A percentile compares a stretch with the other conserved stretches of the same genome.
phyloP scores from a whole-genome alignment of 208 protist genomes.

The Wallacemonas sp. region DNA sequence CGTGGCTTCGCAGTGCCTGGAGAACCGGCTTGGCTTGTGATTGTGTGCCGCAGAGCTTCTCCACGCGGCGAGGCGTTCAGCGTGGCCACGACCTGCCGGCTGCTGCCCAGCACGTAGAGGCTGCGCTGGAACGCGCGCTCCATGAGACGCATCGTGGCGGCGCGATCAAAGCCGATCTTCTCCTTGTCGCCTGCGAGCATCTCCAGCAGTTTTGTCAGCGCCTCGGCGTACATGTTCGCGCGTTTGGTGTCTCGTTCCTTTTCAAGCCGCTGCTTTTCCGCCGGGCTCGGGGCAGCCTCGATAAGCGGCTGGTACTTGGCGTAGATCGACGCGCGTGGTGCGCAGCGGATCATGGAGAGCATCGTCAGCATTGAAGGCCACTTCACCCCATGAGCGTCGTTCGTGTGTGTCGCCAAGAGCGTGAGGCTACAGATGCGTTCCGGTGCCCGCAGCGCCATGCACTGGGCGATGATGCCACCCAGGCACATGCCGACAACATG shows the following conservation, averaged over 20 bases:
- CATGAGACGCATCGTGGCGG: conserved; percentile 22
- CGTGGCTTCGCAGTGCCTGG: background rate
- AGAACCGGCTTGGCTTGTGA: conserved; percentile 16
- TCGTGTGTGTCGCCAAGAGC: conserved; percentile 48
- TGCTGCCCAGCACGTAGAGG: conserved; percentile 35
- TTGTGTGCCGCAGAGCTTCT: conserved; percentile 17
- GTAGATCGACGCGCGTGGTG: conserved; percentile 27
- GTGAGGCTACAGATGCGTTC: conserved; percentile 44
- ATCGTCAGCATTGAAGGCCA: conserved; percentile 47
- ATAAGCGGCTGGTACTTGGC: conserved; percentile 30
- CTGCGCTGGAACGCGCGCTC: conserved; percentile 42
- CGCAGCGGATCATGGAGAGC: conserved; percentile 30
- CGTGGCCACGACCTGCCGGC: conserved; percentile 58
- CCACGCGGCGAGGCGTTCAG: conserved; percentile 39
- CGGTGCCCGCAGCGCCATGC: conserved; percentile 47
- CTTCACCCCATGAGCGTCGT: conserved; percentile 9
- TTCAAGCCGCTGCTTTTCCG: conserved; percentile 22
- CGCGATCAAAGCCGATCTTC: conserved; percentile 39
- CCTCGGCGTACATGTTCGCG: conserved; percentile 24
- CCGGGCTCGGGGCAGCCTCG: conserved; percentile 15
- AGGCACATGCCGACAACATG: conserved; percentile 73
- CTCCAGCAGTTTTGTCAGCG: conserved; percentile 37
- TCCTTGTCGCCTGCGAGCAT: conserved; percentile 27
- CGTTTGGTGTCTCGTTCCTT: conserved; percentile 29
- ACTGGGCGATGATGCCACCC: conserved; percentile 74